Percentiles rank a stretch among this genome's conserved stretches.
phyloP scores from a whole-genome alignment of 1,284 basidiomycete genomes.

The Ceratobasidium sp. region DNA sequence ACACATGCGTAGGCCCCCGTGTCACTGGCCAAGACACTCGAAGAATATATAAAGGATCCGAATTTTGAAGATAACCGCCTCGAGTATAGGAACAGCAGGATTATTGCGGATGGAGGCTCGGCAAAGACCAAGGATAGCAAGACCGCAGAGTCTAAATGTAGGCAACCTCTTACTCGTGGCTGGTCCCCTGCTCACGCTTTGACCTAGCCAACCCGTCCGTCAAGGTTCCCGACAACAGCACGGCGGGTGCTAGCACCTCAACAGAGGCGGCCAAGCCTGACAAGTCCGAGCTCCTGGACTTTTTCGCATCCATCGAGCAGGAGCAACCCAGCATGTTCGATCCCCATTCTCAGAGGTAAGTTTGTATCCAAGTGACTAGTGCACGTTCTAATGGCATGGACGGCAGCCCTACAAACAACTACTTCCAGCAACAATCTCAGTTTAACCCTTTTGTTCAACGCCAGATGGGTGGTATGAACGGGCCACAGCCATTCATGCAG shows the following conservation, averaged over 20 bases:
- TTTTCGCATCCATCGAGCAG: conserved; percentile 90
- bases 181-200: not conserved
- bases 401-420: conserved; percentile 58
- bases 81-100: conserved; percentile 89
- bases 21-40: conserved; percentile 87
- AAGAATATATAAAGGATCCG: conserved; percentile 95
- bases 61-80: conserved; percentile 94
- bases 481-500: conserved; percentile 49
- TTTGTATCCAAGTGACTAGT: conserved; percentile 17
- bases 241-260: conserved; percentile 36
- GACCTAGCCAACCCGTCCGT: not conserved
- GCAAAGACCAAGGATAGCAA: conserved; percentile 48
- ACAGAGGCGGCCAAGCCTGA: conserved; percentile 44
- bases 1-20: conserved; percentile 76
- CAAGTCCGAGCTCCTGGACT: conserved; percentile 69
- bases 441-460: conserved; percentile 80
- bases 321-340: conserved; percentile 80
- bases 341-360: conserved; percentile 63
- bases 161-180: conserved; percentile 28
- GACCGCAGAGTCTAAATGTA: conserved; percentile 45
- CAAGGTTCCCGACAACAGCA: conserved; percentile 6
- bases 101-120: conserved; percentile 65
- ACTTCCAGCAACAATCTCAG: conserved; percentile 67
- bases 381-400: conserved; percentile 39
- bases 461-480: conserved; percentile 47